Evolutionary conservation across 176 grass and related monocot species (phyloP), one percentile per base, ranked within the genome.

Genomic region (Musa troglodytarum): DNA sequence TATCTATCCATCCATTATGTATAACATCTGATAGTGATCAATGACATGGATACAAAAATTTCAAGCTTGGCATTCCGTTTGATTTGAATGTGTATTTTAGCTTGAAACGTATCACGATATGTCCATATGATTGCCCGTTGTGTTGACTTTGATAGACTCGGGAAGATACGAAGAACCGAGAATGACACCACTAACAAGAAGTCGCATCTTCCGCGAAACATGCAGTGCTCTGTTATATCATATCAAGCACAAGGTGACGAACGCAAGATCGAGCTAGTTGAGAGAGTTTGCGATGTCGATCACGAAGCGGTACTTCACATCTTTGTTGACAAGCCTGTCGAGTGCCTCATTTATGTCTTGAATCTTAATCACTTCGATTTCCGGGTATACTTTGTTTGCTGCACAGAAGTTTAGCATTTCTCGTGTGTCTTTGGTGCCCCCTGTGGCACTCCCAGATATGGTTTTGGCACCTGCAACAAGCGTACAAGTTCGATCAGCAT

Each of bases 321-420:
- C 91, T 23, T 63, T 80, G 54, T 90, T 86, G 9, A 77, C 73
- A 21, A 96, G 77, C 82, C 92, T 91, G 15, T 77, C 67, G 9
- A 91, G 86, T 74, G 88, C 88, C 77, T 96, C 80, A 25, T 92
- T 91, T 78, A 92, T 80, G 74, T 96, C 89, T 23, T 96, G 81
- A 52, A 96, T 96, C 72, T 91, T 87, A 63, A 92, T 87, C 13
- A 96, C 26, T 43, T 96, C 88, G 2, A 96, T 87, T 14, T 92
- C 83, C 26, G 92, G 88, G 22, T 87, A 91, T 25, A 96, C 83
- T 72, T 89, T 89, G 56, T 89, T 88, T 16, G 21, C 86, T 12
- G 86, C 88, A 71, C 92, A 96, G 22, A 92, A 85, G 73, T 80
- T 81, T 61, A 92, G 43, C 92, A 92, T 92, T 34, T 88, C 84